Base-by-base conservation (phyloP, 306 rosid genomes). In the Prunus campanulata region DNA sequence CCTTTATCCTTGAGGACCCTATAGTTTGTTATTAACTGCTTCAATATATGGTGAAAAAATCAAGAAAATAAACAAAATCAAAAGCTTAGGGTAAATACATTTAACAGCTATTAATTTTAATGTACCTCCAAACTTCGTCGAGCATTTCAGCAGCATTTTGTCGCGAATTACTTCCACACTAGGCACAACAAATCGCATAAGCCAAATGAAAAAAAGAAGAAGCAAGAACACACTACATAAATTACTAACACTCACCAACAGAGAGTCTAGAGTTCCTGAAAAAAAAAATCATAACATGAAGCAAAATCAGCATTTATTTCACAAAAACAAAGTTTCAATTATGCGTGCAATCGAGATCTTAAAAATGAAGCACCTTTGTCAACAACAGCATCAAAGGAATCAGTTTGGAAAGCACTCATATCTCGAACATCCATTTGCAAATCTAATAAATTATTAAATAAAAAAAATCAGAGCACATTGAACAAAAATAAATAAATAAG, bases 1-100 rank as follows among this genome's bases (percentile, higher is more conserved):
- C 98, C 98, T 82, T 86, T 82, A 77, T 87, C 88, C 96, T 89
- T 86, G 88, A 93, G 98, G 81, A 90, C 94, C 98, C 98, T 93
- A 86, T 89, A 93, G 87, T 89, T 90, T 90, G 91, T 87, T 86
- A 93, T 87, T 82, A 93, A 93, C 98, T 86, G 93, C 94, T 90
- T 90, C 93, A 89, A 89, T 93, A 89, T 74, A 84, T 88, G 88
- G 89, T 87, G 90, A 83, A 87, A 75, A 89, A 76, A 90, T 90
- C 97, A 90, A 86, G 91, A 85, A 82, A 85, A 82, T 81, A 90
- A 83, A 51, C 69, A 81, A 80, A 65, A 68, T 75, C 49, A 73
- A 68, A 71, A 55, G 72, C 15, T 19, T 20, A 62, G 77, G 75
- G 60, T 52, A 84, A 72, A 44, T 75, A 14, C 62, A 76, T 66